These are phyloP conservation scores for Nymphaea colorata DNA, from an alignment of 164 flowering plant genomes.

Conservation along the genomic window DNA sequence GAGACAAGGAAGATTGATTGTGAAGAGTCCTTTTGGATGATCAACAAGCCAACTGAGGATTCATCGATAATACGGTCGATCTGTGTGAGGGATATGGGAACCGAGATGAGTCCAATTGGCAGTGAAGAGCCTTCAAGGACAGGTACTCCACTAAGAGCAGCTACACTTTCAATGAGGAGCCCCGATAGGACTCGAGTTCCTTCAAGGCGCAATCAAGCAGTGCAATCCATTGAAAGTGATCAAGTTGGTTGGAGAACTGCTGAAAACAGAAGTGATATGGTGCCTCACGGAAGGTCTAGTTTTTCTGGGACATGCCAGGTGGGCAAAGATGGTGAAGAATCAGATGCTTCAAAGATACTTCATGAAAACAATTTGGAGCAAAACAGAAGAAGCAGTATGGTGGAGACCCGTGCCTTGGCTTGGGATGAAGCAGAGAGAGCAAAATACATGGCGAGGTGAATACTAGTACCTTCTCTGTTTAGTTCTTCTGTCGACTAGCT, in stretches of 20 bases:
- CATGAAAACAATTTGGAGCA: conserved; percentile 21
- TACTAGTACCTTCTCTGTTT: background rate
- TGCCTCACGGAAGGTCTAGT: conserved; percentile 12
- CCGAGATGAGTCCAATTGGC: conserved; percentile 92
- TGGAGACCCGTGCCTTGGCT: conserved; percentile 72
- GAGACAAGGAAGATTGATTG: conserved; percentile 66
- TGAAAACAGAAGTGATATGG: conserved; percentile 23
- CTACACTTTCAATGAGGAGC: conserved; percentile 50
- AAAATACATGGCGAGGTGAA: conserved; percentile 79
- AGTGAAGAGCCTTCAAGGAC: conserved; percentile 94
- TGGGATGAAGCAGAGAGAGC: conserved; percentile 99
- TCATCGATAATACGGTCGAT: conserved; percentile 46
- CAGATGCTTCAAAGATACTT: conserved; percentile 7
- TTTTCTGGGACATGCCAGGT: conserved; percentile 9
- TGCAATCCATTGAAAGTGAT: conserved; percentile 13
- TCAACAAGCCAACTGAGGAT: conserved; percentile 28
- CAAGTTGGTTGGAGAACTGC: background rate
- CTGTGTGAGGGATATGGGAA: conserved; percentile 93
- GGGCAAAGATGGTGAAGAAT: conserved; percentile 19
- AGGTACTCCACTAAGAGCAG: conserved; percentile 65
- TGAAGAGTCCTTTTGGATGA: conserved; percentile 53
- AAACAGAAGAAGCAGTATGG: conserved; percentile 25
- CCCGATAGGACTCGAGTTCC: conserved; percentile 28
- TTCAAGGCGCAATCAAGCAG: conserved; percentile 38
- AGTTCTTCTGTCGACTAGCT: no score